A percentile compares a stretch with the other conserved stretches of the same genome.
These are phyloP conservation scores for Penicillium arizonense DNA, from an alignment of 495 filamentous ascomycete species.

Conservation along the genomic window DNA sequence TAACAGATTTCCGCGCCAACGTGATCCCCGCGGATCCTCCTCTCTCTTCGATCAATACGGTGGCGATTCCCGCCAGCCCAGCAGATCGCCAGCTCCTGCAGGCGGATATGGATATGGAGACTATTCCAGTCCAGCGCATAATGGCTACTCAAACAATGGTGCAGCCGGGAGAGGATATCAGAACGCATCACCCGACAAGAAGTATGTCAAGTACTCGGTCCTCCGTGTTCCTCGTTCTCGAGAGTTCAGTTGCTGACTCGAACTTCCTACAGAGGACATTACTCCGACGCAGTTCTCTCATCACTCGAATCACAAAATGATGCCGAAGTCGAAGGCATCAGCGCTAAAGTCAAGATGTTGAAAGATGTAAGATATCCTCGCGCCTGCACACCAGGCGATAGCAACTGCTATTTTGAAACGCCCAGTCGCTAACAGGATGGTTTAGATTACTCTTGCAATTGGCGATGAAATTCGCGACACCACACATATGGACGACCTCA, in stretches of 20 bases:
- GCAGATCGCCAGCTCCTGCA: slow-evolving; percentile 50
- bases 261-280: slow-evolving; percentile 67
- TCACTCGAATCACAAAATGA: slow-evolving; percentile 97
- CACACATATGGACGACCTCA: slow-evolving; percentile 74
- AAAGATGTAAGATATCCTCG: slow-evolving; percentile 70
- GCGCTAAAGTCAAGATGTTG: slow-evolving; percentile 84
- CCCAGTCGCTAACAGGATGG: slow-evolving; percentile 5
- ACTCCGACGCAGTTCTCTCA: slow-evolving; percentile 87
- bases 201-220: slow-evolving; percentile 43
- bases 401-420: not conserved
- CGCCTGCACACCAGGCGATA: not conserved
- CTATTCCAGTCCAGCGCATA: slow-evolving; percentile 54
- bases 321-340: slow-evolving; percentile 81
- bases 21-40: slow-evolving; percentile 77
- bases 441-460: slow-evolving; percentile 84
- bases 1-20: slow-evolving; percentile 63
- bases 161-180: slow-evolving; percentile 41
- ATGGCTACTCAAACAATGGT: slow-evolving; percentile 35
- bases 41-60: slow-evolving; percentile 87
- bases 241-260: not conserved
- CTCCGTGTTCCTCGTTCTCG: not conserved
- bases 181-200: slow-evolving; percentile 81
- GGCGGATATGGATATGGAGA: slow-evolving; percentile 55
- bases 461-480: slow-evolving; percentile 92
- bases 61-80: slow-evolving; percentile 54